Conservation (phyloP, 73 alveolate genomes). For the Blepharisma japonicum region DNA sequence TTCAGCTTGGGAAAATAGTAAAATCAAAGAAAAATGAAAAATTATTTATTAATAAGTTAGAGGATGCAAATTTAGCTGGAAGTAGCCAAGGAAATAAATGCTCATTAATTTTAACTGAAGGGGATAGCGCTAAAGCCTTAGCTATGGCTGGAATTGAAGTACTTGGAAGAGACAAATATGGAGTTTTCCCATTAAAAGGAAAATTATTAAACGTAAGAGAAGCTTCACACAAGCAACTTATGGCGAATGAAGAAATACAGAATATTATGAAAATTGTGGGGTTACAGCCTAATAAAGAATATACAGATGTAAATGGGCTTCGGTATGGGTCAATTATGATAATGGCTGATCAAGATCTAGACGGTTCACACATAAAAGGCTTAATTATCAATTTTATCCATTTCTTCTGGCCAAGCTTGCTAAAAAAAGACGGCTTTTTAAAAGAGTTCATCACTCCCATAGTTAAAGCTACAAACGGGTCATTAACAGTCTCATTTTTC, state of each 20-base stretch:
- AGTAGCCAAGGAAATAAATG: constrained; percentile 74
- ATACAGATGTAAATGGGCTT: constrained; percentile 46
- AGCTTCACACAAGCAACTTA: constrained; percentile 83
- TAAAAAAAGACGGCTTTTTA: constrained; percentile 91
- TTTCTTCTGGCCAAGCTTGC: constrained; percentile 98
- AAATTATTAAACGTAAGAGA: constrained; percentile 98
- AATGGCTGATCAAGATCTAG: constrained; percentile 99
- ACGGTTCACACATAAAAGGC: constrained; percentile 99
- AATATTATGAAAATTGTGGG: constrained; percentile 96
- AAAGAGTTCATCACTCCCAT: constrained; percentile 98
- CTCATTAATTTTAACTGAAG: constrained; percentile 99
- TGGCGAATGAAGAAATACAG: constrained; percentile 95
- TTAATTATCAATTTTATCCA: constrained; percentile 97
- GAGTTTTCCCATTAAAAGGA: constrained; percentile 99
- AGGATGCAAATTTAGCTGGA: constrained; percentile 99
- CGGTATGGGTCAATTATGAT: constrained; percentile 65
- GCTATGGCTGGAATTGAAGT: constrained; percentile 99
- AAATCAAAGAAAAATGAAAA: constrained; percentile 90
- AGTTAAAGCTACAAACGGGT: constrained; percentile 90
- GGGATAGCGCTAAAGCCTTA: constrained; percentile 99
- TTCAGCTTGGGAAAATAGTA: constrained; percentile 83
- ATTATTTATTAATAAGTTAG: constrained; percentile 95
- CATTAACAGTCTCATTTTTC: constrained; percentile 75
- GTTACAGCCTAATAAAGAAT: constrained; percentile 84
- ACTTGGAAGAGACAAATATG: constrained; percentile 96